phyloP scores from a whole-genome alignment of 2,329 filamentous ascomycete genomes.

The Aureobasidium sp. region DNA sequence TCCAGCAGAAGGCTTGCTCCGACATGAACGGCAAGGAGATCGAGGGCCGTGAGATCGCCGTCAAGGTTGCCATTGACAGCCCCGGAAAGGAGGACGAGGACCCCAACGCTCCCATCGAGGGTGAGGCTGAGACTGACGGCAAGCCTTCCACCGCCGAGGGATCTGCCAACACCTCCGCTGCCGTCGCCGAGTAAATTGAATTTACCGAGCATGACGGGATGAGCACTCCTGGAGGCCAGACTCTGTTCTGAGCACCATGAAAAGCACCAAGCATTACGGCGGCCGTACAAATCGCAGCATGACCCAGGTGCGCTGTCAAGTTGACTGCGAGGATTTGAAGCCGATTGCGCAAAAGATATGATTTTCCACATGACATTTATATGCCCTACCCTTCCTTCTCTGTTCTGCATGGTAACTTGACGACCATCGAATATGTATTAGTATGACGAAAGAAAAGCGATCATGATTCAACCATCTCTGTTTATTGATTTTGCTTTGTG shows the following conservation, averaged over 20 bases:
- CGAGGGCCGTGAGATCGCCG: slow-evolving; percentile 95
- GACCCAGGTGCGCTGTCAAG: slow-evolving; percentile 6
- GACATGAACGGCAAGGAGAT: slow-evolving; percentile 99
- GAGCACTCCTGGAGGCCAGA: neutral
- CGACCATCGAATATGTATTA: slow-evolving; percentile 12
- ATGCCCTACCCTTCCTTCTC: slow-evolving; percentile 6
- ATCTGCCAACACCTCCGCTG: slow-evolving; percentile 19
- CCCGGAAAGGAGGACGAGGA: slow-evolving; percentile 94
- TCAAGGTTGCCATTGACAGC: slow-evolving; percentile 99
- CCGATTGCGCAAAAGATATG: slow-evolving; percentile 12
- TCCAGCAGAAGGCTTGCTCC: slow-evolving; percentile 90
- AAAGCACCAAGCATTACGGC: neutral
- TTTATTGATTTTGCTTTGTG: neutral
- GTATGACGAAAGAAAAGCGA: slow-evolving; percentile 12
- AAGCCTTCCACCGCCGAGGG: slow-evolving; percentile 28
- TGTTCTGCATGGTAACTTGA: slow-evolving; percentile 4
- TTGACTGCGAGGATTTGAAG: slow-evolving; percentile 11
- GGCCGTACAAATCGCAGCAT: slow-evolving; percentile 10
- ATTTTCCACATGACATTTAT: slow-evolving; percentile 12
- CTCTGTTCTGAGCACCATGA: neutral
- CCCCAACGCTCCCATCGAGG: slow-evolving; percentile 39
- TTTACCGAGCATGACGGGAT: neutral
- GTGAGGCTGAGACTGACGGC: slow-evolving; percentile 23
- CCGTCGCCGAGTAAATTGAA: slow-evolving; percentile 12
- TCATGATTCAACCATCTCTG: slow-evolving; percentile 1